phyloP scores from a whole-genome alignment of 371 early-diverging fungal species.

The Mortierella sp. region DNA sequence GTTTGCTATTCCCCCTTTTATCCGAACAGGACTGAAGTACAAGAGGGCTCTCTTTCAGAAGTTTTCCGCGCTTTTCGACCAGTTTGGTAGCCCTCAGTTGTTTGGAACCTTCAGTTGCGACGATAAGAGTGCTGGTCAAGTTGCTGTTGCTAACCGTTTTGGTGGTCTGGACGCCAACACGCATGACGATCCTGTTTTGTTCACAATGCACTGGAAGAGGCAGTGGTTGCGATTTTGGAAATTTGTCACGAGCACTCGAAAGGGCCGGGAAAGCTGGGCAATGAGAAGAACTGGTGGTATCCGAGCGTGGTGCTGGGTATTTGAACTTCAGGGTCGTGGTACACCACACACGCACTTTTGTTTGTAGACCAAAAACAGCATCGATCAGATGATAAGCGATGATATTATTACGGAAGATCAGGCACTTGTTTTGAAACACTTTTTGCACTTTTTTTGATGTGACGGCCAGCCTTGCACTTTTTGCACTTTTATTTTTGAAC shows the following conservation, averaged over 20 bases:
- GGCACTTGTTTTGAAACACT: no score
- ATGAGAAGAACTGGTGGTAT: slow-evolving; percentile 7
- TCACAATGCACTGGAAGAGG: slow-evolving; percentile 34
- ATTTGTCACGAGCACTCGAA: no score
- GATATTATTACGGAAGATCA: slow-evolving; percentile 12
- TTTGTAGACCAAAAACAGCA: slow-evolving; percentile 13
- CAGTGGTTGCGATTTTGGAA: slow-evolving; percentile 18
- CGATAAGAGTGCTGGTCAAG: slow-evolving; percentile 20
- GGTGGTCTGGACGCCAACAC: slow-evolving; percentile 12
- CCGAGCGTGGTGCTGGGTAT: slow-evolving; percentile 29
- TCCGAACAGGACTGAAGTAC: slow-evolving; percentile 27
- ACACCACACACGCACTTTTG: slow-evolving; percentile 25
- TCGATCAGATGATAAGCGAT: slow-evolving; percentile 15
- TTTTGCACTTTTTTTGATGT: no score
- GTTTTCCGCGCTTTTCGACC: slow-evolving; percentile 21
- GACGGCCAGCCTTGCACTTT: no score
- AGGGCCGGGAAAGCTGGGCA: slow-evolving; percentile 12
- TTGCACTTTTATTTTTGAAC: no score
- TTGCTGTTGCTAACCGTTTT: slow-evolving; percentile 17
- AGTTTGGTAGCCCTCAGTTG: slow-evolving; percentile 25
- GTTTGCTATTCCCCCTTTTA: no score
- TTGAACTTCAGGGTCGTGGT: slow-evolving; percentile 20
- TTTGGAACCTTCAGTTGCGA: slow-evolving; percentile 29
- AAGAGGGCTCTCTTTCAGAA: slow-evolving; percentile 16
- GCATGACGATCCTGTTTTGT: slow-evolving; percentile 25